Percentiles rank a stretch among this genome's conserved stretches.
Evolutionary conservation across 805 yeast species (phyloP).

Genomic region (Lipomyces lipofer): DNA sequence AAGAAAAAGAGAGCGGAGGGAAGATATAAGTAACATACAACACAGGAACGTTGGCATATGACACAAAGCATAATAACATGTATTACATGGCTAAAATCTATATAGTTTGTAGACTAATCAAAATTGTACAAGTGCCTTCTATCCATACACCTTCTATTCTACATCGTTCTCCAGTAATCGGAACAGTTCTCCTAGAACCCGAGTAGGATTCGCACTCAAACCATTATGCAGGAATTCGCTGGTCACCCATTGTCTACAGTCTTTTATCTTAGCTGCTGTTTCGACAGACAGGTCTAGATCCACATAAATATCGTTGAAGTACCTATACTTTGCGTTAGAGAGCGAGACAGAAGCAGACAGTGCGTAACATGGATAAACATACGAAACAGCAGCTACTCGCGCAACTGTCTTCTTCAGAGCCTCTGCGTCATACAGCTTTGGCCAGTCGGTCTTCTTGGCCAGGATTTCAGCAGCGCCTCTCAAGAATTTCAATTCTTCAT

Average conservation of each 20-base stretch:
- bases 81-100: background rate
- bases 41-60: background rate
- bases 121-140: background rate
- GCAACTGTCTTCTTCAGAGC: constrained; percentile 34
- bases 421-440: constrained; percentile 42
- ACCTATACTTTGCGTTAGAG: background rate
- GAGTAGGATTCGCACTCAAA: constrained; percentile 43
- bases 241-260: constrained; percentile 46
- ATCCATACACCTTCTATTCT: constrained; percentile 35
- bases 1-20: constrained; percentile 21
- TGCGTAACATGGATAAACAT: constrained; percentile 2
- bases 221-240: constrained; percentile 51
- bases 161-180: constrained; percentile 43
- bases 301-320: constrained; percentile 42
- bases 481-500: constrained; percentile 45
- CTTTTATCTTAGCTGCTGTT: constrained; percentile 42
- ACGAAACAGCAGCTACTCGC: constrained; percentile 32
- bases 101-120: too few relatives aligned
- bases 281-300: constrained; percentile 45
- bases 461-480: constrained; percentile 44
- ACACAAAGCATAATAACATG: background rate
- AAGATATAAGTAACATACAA: background rate
- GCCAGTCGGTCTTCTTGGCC: constrained; percentile 41
- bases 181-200: constrained; percentile 44
- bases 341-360: background rate